Conservation (phyloP, 495 filamentous ascomycete genomes). For the Penicillium parvum region DNA sequence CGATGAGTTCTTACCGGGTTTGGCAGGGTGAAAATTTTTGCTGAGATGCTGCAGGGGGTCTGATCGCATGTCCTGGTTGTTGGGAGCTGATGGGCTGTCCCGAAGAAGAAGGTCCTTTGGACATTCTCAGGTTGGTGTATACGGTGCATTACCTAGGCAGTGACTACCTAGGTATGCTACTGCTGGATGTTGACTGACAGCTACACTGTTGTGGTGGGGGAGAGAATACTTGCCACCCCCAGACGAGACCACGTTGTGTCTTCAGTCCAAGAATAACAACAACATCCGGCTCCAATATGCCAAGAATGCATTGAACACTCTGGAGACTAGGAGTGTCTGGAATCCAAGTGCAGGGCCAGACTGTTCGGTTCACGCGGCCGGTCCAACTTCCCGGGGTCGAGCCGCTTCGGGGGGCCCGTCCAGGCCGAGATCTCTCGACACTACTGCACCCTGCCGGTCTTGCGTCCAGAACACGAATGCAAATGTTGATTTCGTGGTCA, state of each 20-base stretch:
- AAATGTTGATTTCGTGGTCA: too few species aligned
- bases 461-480: too few species aligned
- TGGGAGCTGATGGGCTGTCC: not conserved
- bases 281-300: not conserved
- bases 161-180: not conserved
- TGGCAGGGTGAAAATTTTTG: not conserved
- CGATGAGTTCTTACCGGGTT: too few species aligned
- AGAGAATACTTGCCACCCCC: not conserved
- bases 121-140: not conserved
- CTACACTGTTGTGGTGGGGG: not conserved
- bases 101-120: not conserved
- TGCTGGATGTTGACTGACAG: too few species aligned
- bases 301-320: too few species aligned
- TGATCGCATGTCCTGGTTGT: not conserved
- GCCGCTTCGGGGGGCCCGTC: too few species aligned
- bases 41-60: not conserved
- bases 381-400: not conserved
- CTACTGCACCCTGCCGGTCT: too few species aligned
- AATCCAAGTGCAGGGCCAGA: not conserved
- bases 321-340: too few species aligned
- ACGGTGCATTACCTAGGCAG: not conserved
- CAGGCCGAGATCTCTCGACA: too few species aligned
- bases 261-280: not conserved
- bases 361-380: not conserved
- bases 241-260: not conserved